Evolutionary conservation across 768 basidiomycete genomes (phyloP).

Genomic region (Termitomyces sp.): DNA sequence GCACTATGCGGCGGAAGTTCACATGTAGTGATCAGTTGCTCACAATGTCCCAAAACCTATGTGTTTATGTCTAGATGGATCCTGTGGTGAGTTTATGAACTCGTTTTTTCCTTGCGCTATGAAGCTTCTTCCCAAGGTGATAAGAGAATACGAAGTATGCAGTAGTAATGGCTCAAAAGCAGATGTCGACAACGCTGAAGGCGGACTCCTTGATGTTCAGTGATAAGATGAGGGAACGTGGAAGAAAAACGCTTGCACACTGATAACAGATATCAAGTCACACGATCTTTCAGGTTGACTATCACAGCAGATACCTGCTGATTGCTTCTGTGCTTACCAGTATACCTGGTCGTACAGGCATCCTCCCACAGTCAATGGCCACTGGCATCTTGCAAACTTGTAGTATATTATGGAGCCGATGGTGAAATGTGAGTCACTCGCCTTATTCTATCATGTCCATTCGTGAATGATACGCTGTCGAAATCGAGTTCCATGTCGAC

Average conservation of each 20-base stretch:
- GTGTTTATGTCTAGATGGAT: no score
- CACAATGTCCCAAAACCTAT: no score
- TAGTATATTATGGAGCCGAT: not conserved
- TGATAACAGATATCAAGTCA: not conserved
- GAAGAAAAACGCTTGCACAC: not conserved
- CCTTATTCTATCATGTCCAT: not conserved
- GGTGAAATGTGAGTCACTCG: not conserved
- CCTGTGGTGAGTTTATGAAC: no score
- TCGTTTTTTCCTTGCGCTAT: no score
- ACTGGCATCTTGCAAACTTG: not conserved
- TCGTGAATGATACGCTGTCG: not conserved
- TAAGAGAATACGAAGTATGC: not conserved
- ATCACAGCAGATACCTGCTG: not conserved
- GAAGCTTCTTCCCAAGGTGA: not conserved
- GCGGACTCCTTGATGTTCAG: not conserved
- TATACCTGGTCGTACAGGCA: not conserved
- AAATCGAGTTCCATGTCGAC: not conserved
- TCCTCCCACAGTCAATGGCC: not conserved
- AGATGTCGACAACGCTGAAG: not conserved
- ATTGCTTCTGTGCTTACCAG: not conserved
- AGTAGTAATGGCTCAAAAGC: not conserved
- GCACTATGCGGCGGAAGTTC: no score
- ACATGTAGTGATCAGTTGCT: no score
- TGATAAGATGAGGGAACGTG: no score
- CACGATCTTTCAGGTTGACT: not conserved